Conservation (phyloP, 164 flowering plant species). For the Vitis labrusca region DNA sequence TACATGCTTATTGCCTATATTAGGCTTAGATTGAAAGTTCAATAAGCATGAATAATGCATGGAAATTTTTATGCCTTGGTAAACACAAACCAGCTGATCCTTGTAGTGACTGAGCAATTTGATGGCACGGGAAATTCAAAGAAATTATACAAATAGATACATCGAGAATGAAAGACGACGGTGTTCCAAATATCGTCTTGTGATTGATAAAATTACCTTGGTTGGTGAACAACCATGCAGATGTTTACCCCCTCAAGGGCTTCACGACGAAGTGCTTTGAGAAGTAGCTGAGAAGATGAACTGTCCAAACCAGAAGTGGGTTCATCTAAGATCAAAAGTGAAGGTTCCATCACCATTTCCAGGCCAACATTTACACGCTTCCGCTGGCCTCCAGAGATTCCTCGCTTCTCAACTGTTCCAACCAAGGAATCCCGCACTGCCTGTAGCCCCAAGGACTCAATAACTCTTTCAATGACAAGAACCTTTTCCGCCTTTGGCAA, state of each 20-base stretch:
- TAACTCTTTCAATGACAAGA: slow-evolving; percentile 88
- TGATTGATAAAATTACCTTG: slow-evolving; percentile 54
- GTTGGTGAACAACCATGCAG: slow-evolving; percentile 98
- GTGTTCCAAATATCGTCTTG: background rate
- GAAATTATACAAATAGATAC: background rate
- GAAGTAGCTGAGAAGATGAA: slow-evolving; percentile 86
- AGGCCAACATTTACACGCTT: slow-evolving; percentile 96
- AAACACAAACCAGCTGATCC: no score
- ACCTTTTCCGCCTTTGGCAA: slow-evolving; percentile 80
- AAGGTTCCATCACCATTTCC: slow-evolving; percentile 99
- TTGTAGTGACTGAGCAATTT: no score
- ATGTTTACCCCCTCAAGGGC: slow-evolving; percentile 95
- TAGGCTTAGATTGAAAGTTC: background rate
- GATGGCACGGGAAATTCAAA: background rate
- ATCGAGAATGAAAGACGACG: background rate
- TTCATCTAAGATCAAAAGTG: slow-evolving; percentile 89
- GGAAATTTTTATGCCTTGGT: background rate
- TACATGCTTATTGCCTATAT: background rate
- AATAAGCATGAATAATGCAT: background rate
- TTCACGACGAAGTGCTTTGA: slow-evolving; percentile 94
- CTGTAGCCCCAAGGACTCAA: slow-evolving; percentile 87
- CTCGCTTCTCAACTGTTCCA: slow-evolving; percentile 97
- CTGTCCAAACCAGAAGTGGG: slow-evolving; percentile 99
- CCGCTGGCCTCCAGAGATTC: slow-evolving; percentile 98
- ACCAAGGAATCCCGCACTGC: slow-evolving; percentile 79